Conservation (phyloP, 495 filamentous ascomycete species). For the Xylaria bambusicola region DNA sequence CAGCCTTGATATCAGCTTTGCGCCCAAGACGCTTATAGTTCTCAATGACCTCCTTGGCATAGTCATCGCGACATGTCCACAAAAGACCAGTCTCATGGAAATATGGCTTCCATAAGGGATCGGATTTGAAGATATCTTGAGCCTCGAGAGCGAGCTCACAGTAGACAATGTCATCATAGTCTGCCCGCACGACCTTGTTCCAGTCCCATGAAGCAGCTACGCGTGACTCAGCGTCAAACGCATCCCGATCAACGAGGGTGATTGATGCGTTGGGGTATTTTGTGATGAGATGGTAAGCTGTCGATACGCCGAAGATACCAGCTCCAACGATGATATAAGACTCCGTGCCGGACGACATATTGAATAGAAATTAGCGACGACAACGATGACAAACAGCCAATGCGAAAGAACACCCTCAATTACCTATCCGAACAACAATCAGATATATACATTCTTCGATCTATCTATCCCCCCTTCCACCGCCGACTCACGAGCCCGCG, state of each 20-base stretch:
- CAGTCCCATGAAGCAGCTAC: constrained; percentile 65
- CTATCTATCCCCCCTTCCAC: background rate
- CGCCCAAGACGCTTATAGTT: constrained; percentile 52
- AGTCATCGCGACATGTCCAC: constrained; percentile 45
- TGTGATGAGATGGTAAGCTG: constrained; percentile 59
- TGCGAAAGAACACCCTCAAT: no score
- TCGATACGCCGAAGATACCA: constrained; percentile 67
- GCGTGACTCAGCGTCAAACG: constrained; percentile 41
- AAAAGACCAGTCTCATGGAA: constrained; percentile 61
- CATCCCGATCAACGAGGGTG: constrained; percentile 59
- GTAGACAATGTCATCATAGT: constrained; percentile 63
- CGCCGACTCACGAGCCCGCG: background rate
- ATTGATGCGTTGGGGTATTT: constrained; percentile 52
- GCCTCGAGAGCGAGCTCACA: constrained; percentile 60
- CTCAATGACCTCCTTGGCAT: constrained; percentile 45
- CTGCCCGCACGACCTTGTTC: constrained; percentile 69
- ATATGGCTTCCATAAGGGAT: constrained; percentile 56
- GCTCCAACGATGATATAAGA: constrained; percentile 64
- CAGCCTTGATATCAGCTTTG: constrained; percentile 39
- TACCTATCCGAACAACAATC: background rate
- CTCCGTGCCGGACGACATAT: constrained; percentile 19
- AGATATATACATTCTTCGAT: background rate
- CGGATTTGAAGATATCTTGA: constrained; percentile 52
- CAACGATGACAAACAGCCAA: background rate
- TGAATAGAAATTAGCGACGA: background rate